Conservation (phyloP, 179 eudicot species). For the Gypsophila paniculata region DNA sequence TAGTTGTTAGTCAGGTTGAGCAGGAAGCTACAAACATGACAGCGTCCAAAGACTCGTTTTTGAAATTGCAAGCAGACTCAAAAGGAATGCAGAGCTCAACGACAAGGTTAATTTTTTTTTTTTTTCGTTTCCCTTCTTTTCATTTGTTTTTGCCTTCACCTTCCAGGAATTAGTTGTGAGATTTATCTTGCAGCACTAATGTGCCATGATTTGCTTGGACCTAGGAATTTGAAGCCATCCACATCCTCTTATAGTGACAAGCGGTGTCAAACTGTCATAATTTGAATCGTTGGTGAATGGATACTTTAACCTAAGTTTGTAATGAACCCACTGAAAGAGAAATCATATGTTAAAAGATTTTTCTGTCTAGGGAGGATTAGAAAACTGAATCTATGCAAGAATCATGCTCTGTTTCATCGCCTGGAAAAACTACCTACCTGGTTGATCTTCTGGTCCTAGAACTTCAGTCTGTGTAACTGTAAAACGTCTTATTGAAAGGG, state of each 20-base stretch:
- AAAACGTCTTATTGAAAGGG: neutral
- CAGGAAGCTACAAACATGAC: conserved; percentile 60
- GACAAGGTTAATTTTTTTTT: conserved; percentile 47
- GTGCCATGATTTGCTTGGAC: neutral
- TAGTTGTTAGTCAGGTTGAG: conserved; percentile 50
- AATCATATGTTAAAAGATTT: neutral
- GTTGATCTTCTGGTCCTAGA: neutral
- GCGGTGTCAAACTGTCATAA: neutral
- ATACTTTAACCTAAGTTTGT: neutral
- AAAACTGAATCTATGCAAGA: neutral
- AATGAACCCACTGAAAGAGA: neutral
- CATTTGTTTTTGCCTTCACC: conserved; percentile 3
- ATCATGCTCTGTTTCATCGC: neutral
- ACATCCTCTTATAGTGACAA: neutral
- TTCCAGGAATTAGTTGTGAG: neutral
- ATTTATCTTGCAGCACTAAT: neutral
- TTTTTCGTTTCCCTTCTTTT: neutral
- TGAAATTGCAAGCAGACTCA: conserved; percentile 59
- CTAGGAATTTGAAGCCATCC: conserved; percentile 6
- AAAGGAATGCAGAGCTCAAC: conserved; percentile 58
- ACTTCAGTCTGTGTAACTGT: neutral
- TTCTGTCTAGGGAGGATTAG: neutral
- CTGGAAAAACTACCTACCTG: neutral
- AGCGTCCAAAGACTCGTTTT: conserved; percentile 54
- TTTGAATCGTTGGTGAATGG: neutral